A percentile compares a stretch with the other conserved stretches of the same genome.
These are phyloP conservation scores for Setaria italica DNA, from an alignment of 202 grass and related monocot genomes.

Conservation along the genomic window DNA sequence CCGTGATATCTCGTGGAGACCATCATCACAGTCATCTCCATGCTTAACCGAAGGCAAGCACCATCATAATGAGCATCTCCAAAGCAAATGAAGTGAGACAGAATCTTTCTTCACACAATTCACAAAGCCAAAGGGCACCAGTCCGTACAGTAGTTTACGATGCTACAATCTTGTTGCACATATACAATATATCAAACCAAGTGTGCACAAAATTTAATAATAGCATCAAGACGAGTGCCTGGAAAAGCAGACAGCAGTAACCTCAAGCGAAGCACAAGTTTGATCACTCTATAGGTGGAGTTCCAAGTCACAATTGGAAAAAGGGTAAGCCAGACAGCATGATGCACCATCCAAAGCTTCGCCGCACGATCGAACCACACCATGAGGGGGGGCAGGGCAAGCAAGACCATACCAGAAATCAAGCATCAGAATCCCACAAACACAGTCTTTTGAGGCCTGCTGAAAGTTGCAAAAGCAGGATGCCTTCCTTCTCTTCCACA, in stretches of 20 bases:
- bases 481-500: slow-evolving; percentile 56
- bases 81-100: slow-evolving; percentile 41
- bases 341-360: slow-evolving; percentile 49
- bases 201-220: slow-evolving; percentile 22
- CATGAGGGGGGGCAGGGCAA: slow-evolving; percentile 18
- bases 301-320: slow-evolving; percentile 45
- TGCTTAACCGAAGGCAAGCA: slow-evolving; percentile 32
- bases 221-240: neutral
- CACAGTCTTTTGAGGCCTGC: slow-evolving; percentile 45
- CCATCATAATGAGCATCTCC: slow-evolving; percentile 36
- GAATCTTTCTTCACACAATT: slow-evolving; percentile 41
- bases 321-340: slow-evolving; percentile 41
- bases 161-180: slow-evolving; percentile 1
- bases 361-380: slow-evolving; percentile 15
- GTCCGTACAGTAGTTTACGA: slow-evolving; percentile 24
- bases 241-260: slow-evolving; percentile 26
- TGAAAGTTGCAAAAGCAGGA: slow-evolving; percentile 60
- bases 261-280: slow-evolving; percentile 3
- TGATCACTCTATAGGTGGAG: slow-evolving; percentile 28
- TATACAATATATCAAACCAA: slow-evolving; percentile 23
- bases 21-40: slow-evolving; percentile 41
- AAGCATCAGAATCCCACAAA: slow-evolving; percentile 50
- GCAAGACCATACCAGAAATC: slow-evolving; percentile 35
- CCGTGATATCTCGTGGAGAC: slow-evolving; percentile 17
- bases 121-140: slow-evolving; percentile 43